Evolutionary conservation across 352 stramenopile genomes (phyloP).

Genomic region (Globisporangium sylvaticum): DNA sequence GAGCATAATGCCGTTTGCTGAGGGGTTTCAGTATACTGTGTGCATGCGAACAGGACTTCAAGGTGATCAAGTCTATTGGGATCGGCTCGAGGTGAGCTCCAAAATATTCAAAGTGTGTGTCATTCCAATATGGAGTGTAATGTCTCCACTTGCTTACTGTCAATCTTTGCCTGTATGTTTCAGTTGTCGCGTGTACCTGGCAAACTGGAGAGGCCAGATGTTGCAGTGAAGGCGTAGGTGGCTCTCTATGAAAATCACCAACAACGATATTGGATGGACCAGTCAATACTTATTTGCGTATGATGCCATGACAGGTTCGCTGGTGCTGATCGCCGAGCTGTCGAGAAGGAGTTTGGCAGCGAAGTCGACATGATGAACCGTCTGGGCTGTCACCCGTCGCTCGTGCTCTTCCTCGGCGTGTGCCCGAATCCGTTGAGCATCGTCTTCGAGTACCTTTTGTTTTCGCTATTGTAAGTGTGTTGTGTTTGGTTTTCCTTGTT

Average conservation of each 20-base stretch:
- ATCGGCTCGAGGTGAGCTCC: slow-evolving; percentile 53
- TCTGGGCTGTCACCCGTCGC: slow-evolving; percentile 59
- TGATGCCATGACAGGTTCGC: slow-evolving; percentile 38
- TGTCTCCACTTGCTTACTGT: neutral
- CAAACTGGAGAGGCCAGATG: slow-evolving; percentile 69
- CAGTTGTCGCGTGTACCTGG: slow-evolving; percentile 77
- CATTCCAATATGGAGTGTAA: neutral
- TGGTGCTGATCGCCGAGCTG: slow-evolving; percentile 29
- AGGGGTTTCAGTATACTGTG: neutral
- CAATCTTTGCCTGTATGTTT: neutral
- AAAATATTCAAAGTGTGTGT: neutral
- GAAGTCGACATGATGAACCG: slow-evolving; percentile 70
- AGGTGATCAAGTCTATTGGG: slow-evolving; percentile 50
- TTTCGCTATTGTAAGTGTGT: slow-evolving; percentile 66
- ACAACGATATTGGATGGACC: neutral
- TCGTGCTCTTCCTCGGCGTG: slow-evolving; percentile 69
- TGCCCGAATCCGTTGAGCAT: slow-evolving; percentile 55
- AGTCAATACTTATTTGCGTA: neutral
- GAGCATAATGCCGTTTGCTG: neutral
- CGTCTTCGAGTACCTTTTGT: slow-evolving; percentile 72
- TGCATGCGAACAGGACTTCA: slow-evolving; percentile 24
- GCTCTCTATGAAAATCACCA: neutral
- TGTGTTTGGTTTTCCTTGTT: neutral
- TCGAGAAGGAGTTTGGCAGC: slow-evolving; percentile 74
- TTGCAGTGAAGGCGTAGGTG: slow-evolving; percentile 73